A percentile compares a stretch with the other conserved stretches of the same genome.
Conservation (phyloP, 129 eudicot genomes). For the Smallanthus sonchifolius region DNA sequence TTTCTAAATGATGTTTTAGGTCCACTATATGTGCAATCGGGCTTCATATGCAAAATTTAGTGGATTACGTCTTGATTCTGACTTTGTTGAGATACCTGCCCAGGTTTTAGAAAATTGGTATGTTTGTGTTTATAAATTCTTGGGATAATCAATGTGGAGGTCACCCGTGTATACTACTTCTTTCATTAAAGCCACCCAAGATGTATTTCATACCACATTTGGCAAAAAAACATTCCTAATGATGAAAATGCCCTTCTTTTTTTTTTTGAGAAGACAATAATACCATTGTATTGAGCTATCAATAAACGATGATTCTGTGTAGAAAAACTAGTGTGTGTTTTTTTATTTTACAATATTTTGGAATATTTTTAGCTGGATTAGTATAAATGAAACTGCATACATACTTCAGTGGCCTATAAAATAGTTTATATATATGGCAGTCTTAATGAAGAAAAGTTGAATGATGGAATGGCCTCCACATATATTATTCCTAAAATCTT, state of each 20-base stretch:
- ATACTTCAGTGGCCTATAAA: neutral
- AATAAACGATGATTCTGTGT: neutral
- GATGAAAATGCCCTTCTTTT: neutral
- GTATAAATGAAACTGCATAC: neutral
- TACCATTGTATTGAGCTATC: neutral
- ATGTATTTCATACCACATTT: neutral
- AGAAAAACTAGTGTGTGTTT: neutral
- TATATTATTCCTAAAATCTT: neutral
- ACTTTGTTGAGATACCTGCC: conserved; percentile 94
- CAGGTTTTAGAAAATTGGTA: conserved; percentile 82
- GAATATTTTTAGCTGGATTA: conserved; percentile 1
- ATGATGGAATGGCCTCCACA: neutral
- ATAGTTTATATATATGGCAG: neutral
- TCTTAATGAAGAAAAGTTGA: neutral
- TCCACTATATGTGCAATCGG: conserved; percentile 80
- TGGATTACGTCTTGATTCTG: conserved; percentile 92
- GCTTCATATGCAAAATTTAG: conserved; percentile 82
- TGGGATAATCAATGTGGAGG: neutral
- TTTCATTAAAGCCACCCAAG: neutral
- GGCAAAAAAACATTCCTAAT: neutral
- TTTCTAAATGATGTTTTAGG: conserved; percentile 44
- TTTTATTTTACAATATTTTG: neutral
- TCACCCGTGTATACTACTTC: neutral
- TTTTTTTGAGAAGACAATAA: neutral
- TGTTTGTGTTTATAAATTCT: neutral